Conservation (phyloP, 2,329 filamentous ascomycete species). For the Diaporthe sp. region DNA sequence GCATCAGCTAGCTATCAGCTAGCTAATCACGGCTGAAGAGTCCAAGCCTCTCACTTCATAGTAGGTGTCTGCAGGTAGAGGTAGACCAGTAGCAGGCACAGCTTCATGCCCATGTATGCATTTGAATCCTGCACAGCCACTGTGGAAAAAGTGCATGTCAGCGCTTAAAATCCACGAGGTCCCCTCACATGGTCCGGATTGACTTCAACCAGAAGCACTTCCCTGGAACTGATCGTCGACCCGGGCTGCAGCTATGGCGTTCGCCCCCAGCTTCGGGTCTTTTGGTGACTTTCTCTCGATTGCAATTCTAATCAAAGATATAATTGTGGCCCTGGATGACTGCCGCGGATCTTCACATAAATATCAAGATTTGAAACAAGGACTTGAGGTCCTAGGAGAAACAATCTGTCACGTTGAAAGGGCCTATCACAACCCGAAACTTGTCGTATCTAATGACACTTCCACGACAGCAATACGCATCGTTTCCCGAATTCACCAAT, state of each 20-base stretch:
- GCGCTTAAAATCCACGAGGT: neutral
- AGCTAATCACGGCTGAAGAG: neutral
- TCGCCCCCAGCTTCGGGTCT: slow-evolving; percentile 8
- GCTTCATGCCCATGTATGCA: neutral
- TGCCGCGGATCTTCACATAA: slow-evolving; percentile 8
- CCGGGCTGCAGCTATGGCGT: neutral
- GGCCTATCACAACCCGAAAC: neutral
- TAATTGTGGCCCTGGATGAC: slow-evolving; percentile 1
- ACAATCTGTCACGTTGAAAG: neutral
- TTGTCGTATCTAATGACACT: neutral
- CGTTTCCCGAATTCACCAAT: neutral
- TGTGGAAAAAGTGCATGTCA: neutral
- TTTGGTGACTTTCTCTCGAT: neutral
- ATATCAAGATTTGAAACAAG: neutral
- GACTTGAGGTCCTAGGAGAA: neutral
- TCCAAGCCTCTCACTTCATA: neutral
- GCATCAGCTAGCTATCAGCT: neutral
- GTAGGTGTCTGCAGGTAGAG: too few relatives aligned
- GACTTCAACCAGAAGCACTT: neutral
- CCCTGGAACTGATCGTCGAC: too few relatives aligned
- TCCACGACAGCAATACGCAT: neutral
- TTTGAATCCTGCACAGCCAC: neutral
- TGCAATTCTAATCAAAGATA: neutral
- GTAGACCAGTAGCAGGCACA: neutral
- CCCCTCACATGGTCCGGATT: neutral